Conservation (phyloP, 1,284 basidiomycete species). For the Puccinia horiana region DNA sequence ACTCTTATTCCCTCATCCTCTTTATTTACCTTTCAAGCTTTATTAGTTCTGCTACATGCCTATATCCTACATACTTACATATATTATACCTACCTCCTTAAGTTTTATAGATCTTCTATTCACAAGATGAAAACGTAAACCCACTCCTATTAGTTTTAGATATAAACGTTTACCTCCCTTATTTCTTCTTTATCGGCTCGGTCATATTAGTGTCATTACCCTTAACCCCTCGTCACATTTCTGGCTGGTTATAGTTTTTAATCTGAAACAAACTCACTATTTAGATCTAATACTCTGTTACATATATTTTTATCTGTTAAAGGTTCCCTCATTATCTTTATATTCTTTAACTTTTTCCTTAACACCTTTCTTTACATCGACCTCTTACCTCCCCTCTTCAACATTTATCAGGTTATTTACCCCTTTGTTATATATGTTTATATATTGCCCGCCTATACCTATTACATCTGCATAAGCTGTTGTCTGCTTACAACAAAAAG, state of each 20-base stretch:
- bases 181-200: neutral
- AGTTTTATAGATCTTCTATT: neutral
- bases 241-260: neutral
- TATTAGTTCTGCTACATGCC: neutral
- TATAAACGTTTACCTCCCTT: conserved; percentile 13
- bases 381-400: neutral
- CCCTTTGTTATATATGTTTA: neutral
- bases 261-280: conserved; percentile 12
- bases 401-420: neutral
- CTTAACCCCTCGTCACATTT: neutral
- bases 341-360: neutral
- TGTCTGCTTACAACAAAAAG: neutral
- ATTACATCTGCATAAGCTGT: too few relatives aligned
- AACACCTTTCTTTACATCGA: neutral
- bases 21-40: conserved; percentile 3
- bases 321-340: neutral
- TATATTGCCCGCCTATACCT: too few relatives aligned
- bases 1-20: conserved; percentile 2
- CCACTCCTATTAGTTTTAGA: neutral
- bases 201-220: neutral
- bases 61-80: conserved; percentile 10
- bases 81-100: neutral
- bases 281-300: too few relatives aligned
- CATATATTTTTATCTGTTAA: neutral
- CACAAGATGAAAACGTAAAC: neutral